Percentiles rank a stretch among this genome's conserved stretches.
These are phyloP conservation scores for Ustilago hordei DNA, from an alignment of 1,284 basidiomycete genomes.

Conservation along the genomic window DNA sequence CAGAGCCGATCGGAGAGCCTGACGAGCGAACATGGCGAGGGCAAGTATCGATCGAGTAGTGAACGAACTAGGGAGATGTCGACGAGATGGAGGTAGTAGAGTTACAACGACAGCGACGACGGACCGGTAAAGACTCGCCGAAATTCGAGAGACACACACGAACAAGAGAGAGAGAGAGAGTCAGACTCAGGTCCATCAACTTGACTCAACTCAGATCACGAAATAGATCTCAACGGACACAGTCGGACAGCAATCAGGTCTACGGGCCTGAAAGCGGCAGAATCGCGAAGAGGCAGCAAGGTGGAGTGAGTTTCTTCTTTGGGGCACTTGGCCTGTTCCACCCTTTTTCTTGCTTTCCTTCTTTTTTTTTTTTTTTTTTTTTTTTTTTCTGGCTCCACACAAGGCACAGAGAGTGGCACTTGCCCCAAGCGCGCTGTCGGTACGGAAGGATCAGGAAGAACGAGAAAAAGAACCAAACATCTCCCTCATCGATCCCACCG, in stretches of 20 bases:
- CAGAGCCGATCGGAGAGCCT: slow-evolving; percentile 52
- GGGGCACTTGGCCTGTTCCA: not conserved
- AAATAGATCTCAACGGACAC: slow-evolving; percentile 19
- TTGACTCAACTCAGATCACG: slow-evolving; percentile 7
- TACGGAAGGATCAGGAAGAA: slow-evolving; percentile 10
- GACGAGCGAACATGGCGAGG: slow-evolving; percentile 61
- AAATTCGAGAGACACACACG: slow-evolving; percentile 1
- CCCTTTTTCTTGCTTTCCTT: not conserved
- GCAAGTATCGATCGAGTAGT: slow-evolving; percentile 4
- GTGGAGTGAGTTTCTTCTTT: not conserved
- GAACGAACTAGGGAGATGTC: not conserved
- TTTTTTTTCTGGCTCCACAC: slow-evolving; percentile 4
- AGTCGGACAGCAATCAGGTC: slow-evolving; percentile 4
- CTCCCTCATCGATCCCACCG: not conserved
- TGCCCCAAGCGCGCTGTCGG: slow-evolving; percentile 11
- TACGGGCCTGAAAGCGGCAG: slow-evolving; percentile 5
- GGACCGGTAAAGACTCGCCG: slow-evolving; percentile 19
- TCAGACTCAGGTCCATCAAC: not conserved
- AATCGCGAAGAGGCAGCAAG: not conserved
- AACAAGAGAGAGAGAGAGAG: slow-evolving; percentile 6
- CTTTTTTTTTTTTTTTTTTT: slow-evolving; percentile 6
- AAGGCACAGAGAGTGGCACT: not conserved
- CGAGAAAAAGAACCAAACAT: slow-evolving; percentile 3
- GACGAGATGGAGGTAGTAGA: slow-evolving; percentile 27
- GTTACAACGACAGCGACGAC: slow-evolving; percentile 4